Evolutionary conservation across 768 basidiomycete genomes (phyloP).

Genomic region (Xanthoconium purpureum): DNA sequence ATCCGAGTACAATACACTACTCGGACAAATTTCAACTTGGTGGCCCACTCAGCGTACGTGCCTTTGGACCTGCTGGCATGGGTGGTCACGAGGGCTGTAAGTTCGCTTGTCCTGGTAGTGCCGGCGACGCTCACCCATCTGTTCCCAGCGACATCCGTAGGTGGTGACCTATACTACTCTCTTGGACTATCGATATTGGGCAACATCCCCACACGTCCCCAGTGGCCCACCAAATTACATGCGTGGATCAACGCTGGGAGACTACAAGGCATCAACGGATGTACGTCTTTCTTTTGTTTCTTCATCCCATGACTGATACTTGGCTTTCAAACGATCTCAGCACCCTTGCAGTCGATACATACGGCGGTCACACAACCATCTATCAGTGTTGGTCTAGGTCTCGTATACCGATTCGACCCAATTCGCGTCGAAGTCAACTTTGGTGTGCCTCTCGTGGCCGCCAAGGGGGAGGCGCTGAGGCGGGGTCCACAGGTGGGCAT

Average conservation of each 20-base stretch:
- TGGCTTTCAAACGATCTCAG: neutral
- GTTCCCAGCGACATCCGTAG: slow-evolving; percentile 72
- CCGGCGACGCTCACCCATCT: neutral
- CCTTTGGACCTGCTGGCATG: slow-evolving; percentile 71
- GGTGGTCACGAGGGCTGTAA: slow-evolving; percentile 74
- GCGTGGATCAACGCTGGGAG: slow-evolving; percentile 79
- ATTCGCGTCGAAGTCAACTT: slow-evolving; percentile 87
- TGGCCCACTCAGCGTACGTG: slow-evolving; percentile 81
- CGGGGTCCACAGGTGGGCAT: slow-evolving; percentile 80
- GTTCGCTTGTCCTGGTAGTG: slow-evolving; percentile 16
- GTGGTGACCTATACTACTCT: slow-evolving; percentile 81
- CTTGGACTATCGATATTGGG: slow-evolving; percentile 73
- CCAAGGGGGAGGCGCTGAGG: slow-evolving; percentile 60
- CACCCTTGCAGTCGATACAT: slow-evolving; percentile 8
- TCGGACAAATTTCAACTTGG: slow-evolving; percentile 92
- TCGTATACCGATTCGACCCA: slow-evolving; percentile 81
- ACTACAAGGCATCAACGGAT: slow-evolving; percentile 55
- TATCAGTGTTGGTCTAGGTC: slow-evolving; percentile 75
- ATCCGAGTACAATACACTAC: slow-evolving; percentile 45
- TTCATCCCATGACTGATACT: neutral
- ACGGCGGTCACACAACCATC: slow-evolving; percentile 43
- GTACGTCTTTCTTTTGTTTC: slow-evolving; percentile 37
- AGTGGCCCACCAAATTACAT: slow-evolving; percentile 88
- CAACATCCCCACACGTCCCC: slow-evolving; percentile 62
- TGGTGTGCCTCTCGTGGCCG: slow-evolving; percentile 74